Evolutionary conservation across 768 basidiomycete species (phyloP).

Genomic region (Pulveroboletus sp.): DNA sequence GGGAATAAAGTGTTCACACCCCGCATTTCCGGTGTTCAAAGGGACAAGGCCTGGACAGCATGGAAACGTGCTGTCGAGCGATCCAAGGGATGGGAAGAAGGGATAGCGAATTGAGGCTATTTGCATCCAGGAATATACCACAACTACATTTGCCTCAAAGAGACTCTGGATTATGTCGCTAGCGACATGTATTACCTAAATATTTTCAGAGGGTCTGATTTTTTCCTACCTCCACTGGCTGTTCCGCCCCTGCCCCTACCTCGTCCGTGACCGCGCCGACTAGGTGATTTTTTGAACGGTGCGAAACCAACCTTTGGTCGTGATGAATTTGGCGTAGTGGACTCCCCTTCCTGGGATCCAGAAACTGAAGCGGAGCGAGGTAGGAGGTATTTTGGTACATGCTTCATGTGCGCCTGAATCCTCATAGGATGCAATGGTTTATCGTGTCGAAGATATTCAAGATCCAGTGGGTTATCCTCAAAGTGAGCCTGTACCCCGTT

Average conservation of each 20-base stretch:
- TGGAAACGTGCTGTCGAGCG: conserved; percentile 92
- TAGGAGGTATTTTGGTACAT: conserved; percentile 89
- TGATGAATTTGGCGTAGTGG: conserved; percentile 6
- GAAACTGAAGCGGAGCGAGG: conserved; percentile 62
- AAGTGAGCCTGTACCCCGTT: conserved; percentile 79
- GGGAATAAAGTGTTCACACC: conserved; percentile 74
- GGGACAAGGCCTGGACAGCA: conserved; percentile 65
- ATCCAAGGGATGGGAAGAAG: conserved; percentile 78
- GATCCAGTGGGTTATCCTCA: conserved; percentile 92
- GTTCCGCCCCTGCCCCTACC: conserved; percentile 44
- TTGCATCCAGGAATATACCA: neutral
- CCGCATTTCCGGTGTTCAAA: conserved; percentile 44
- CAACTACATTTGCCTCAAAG: neutral
- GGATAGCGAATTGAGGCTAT: conserved; percentile 29
- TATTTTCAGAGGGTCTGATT: conserved; percentile 80
- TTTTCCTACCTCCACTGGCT: conserved; percentile 52
- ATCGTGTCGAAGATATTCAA: conserved; percentile 92
- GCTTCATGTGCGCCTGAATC: conserved; percentile 92
- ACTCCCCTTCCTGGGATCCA: conserved; percentile 33
- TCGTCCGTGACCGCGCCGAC: conserved; percentile 45
- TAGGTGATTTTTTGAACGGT: conserved; percentile 64
- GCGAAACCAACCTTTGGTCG: conserved; percentile 53
- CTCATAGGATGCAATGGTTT: conserved; percentile 89
- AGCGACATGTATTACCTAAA: conserved; percentile 42
- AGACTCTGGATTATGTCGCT: neutral